Evolutionary conservation across 2,329 filamentous ascomycete genomes (phyloP).

Genomic region (Setomelanomma holmii): DNA sequence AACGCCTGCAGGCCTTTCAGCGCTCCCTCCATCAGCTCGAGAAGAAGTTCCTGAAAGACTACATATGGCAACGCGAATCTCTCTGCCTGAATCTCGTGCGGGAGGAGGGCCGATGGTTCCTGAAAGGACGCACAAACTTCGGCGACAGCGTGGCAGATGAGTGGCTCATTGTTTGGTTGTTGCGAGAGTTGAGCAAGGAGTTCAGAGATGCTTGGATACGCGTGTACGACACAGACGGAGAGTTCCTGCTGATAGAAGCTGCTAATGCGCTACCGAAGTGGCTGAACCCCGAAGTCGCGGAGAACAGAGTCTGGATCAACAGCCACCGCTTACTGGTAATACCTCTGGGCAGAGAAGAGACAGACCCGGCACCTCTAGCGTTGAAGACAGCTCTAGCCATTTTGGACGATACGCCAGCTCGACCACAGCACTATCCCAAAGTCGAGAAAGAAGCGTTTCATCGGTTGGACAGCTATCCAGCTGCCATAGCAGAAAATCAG

Average conservation of each 20-base stretch:
- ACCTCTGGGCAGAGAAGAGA: conserved; percentile 54
- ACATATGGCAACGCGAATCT: conserved; percentile 92
- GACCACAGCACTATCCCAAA: conserved; percentile 72
- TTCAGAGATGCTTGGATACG: conserved; percentile 81
- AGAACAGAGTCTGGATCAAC: conserved; percentile 89
- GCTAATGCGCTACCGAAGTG: conserved; percentile 86
- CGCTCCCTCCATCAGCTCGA: conserved; percentile 71
- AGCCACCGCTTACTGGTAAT: conserved; percentile 78
- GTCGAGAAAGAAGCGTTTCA: conserved; percentile 93
- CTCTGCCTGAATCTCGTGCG: conserved; percentile 72
- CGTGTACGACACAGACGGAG: conserved; percentile 86
- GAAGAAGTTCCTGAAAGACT: conserved; percentile 74
- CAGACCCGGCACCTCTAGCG: conserved; percentile 55
- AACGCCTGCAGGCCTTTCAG: conserved; percentile 74
- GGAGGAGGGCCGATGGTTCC: conserved; percentile 65
- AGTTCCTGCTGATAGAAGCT: conserved; percentile 94
- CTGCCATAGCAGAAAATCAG: conserved; percentile 74
- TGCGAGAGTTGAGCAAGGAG: conserved; percentile 78
- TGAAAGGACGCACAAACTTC: conserved; percentile 82
- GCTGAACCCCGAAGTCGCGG: conserved; percentile 89
- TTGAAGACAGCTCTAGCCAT: conserved; percentile 69
- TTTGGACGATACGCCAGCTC: conserved; percentile 63
- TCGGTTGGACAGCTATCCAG: conserved; percentile 82
- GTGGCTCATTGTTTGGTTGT: conserved; percentile 92
- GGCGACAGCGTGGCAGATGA: conserved; percentile 97